phyloP scores from a whole-genome alignment of 306 rosid genomes.

The Myrica gale region DNA sequence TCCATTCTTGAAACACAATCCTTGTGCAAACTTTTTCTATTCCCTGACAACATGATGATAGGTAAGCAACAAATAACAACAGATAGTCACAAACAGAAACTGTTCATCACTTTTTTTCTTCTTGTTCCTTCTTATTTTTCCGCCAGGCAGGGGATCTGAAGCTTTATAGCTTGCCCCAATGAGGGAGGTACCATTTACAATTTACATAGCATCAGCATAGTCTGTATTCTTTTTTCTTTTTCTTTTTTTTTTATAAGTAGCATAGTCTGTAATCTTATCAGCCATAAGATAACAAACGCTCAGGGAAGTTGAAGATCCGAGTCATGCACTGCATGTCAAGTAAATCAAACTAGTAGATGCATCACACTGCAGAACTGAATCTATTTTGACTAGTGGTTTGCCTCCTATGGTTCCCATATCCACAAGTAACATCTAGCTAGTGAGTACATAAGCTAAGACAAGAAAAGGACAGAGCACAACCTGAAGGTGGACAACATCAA shows the following conservation, averaged over 20 bases:
- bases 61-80: conserved; percentile 13
- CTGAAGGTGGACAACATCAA: conserved; percentile 76
- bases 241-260: too few relatives aligned
- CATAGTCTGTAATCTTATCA: not conserved
- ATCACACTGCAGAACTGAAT: not conserved
- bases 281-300: too few relatives aligned
- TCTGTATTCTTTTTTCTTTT: not conserved
- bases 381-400: not conserved
- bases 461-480: conserved; percentile 41
- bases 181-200: not conserved
- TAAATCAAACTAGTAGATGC: not conserved
- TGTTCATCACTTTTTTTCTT: not conserved
- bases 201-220: not conserved
- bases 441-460: conserved; percentile 1
- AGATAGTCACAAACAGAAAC: not conserved
- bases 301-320: not conserved
- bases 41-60: conserved; percentile 48
- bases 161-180: not conserved
- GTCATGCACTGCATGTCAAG: not conserved
- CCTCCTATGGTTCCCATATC: not conserved
- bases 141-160: not conserved
- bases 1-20: conserved; percentile 63
- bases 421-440: not conserved
- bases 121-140: not conserved
- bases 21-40: conserved; percentile 64